Base-by-base conservation (phyloP, 192 early-diverging fungal species). In the Funneliformis mosseae region DNA sequence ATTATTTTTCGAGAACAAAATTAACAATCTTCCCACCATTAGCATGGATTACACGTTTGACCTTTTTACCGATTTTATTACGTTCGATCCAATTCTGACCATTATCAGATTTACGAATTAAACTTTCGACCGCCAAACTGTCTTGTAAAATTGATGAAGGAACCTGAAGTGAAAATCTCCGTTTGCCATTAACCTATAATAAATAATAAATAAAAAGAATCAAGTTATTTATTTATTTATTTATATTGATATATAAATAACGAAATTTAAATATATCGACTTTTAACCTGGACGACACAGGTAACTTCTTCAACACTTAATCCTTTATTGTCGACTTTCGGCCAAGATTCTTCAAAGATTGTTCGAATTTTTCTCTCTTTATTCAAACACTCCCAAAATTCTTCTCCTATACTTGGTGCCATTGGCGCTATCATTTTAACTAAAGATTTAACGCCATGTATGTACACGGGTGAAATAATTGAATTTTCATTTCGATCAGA, bases 181-280 rank as follows among this genome's bases (percentile, higher is more conserved):
- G 89, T 80, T 95, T 95, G 69, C 96, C 95, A 81, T 97, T 93
- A 33, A 95, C 79, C 89, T 94, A 28, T 80, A 82, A 33, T n/a
- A n/a, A n/a, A n/a, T n/a, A n/a, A n/a, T n/a, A 66, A 81, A 77
- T 70, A 86, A 69, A 12, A 45, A 39, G 46, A 6, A 38, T 38
- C 4, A 67, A 45, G 14, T 18, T 64, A 70, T 7, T 25, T 41
- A 50, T 67, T n/a, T 75, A 9, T 21, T 16, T 4, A 33, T 16
- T 28, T 28, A 77, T 11, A 60, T 41, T 45, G 75, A 83, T 84
- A 46, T 80, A 69, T 4, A 81, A 68, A 76, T 28, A n/a, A 77
- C 7, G 25, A n/a, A 81, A 66, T n/a, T 74, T 61, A 8, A 33
- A 39, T 55, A 46, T 42, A 18, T 11, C 28, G 10, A 9, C 2